Conservation (phyloP, 176 grass and related monocot genomes). For the Avena eriantha region DNA sequence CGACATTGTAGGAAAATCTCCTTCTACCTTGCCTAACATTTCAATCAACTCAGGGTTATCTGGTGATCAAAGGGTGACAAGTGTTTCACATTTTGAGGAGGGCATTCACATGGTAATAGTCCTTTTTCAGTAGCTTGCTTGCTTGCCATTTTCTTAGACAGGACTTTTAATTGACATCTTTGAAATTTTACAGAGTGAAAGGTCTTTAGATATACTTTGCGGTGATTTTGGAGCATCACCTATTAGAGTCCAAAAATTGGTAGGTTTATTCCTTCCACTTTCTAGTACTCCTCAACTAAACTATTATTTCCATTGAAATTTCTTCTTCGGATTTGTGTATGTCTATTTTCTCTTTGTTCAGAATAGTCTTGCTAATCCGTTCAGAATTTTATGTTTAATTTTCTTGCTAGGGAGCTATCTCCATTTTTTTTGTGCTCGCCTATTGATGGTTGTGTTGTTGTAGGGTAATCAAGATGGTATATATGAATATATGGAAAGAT, state of each 20-base stretch:
- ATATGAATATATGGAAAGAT: slow-evolving; percentile 53
- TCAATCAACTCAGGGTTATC: neutral
- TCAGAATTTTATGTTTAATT: neutral
- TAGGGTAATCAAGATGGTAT: slow-evolving; percentile 71
- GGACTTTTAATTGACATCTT: slow-evolving; percentile 29
- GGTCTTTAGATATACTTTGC: slow-evolving; percentile 81
- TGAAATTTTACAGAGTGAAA: slow-evolving; percentile 69
- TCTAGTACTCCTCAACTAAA: neutral
- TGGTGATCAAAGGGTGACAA: slow-evolving; percentile 40
- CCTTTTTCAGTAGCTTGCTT: neutral
- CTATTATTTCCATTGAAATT: neutral
- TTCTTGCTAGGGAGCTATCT: neutral
- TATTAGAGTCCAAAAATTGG: slow-evolving; percentile 66
- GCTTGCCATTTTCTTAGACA: slow-evolving; percentile 17
- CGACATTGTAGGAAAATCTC: slow-evolving; percentile 72
- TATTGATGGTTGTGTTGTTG: slow-evolving; percentile 4
- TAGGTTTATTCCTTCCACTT: slow-evolving; percentile 39
- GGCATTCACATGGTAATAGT: slow-evolving; percentile 75
- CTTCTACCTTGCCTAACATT: slow-evolving; percentile 17
- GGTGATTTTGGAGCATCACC: slow-evolving; percentile 97
- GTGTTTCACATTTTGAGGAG: slow-evolving; percentile 66
- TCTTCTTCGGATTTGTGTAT: neutral
- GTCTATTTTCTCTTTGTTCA: neutral
- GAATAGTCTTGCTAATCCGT: neutral
- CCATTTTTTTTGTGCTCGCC: neutral